phyloP scores from a whole-genome alignment of 202 grass and related monocot genomes.

The Dendrocalamus latiflorus region DNA sequence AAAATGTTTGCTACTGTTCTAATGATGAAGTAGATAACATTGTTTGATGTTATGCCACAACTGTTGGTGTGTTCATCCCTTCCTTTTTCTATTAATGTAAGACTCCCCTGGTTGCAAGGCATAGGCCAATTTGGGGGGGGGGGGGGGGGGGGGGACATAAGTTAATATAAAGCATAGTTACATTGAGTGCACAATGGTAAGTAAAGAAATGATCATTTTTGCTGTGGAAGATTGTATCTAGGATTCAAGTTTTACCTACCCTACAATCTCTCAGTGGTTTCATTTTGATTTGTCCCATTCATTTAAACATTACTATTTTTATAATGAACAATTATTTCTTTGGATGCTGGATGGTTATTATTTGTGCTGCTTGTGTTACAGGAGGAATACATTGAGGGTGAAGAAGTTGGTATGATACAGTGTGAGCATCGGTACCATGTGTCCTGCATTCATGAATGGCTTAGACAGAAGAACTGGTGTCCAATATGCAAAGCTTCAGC shows the following conservation, averaged over 20 bases:
- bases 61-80: neutral
- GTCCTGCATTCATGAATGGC: constrained; percentile 73
- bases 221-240: neutral
- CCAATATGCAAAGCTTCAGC: constrained; percentile 91
- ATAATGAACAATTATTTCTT: neutral
- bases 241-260: neutral
- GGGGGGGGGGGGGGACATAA: neutral
- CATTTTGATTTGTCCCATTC: neutral
- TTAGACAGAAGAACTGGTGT: constrained; percentile 90
- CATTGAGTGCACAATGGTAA: neutral
- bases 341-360: neutral
- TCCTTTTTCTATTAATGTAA: neutral
- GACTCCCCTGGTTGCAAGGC: neutral
- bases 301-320: neutral
- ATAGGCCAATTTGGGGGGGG: neutral
- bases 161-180: neutral
- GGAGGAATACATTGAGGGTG: constrained; percentile 72
- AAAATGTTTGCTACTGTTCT: neutral
- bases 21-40: neutral
- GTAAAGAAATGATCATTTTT: neutral
- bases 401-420: constrained; percentile 63
- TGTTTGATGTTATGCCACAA: neutral
- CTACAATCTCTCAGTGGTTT: neutral
- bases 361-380: constrained; percentile 18
- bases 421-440: constrained; percentile 84